Evolutionary conservation across 306 rosid genomes (phyloP), one percentile per base, ranked within the genome.

Genomic region (Vigna unguiculata): DNA sequence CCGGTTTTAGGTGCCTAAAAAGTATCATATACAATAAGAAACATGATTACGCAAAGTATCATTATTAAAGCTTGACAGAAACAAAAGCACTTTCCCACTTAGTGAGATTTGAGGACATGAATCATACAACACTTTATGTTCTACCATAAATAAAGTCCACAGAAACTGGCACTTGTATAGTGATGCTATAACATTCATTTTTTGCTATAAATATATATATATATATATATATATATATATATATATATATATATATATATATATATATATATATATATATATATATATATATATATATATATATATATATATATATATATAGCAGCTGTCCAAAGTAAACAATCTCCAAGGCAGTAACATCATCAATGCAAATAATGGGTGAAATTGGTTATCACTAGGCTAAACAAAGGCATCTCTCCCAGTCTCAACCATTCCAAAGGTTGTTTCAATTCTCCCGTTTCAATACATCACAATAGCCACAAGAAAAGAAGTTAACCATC

Each of bases 1-100:
- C 89, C 86, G 52, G 88, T 69, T 87, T 93, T 93, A 43, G 97
- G 97, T 54, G 96, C 97, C 97, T 93, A 71, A 48, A 46, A 66
- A 84, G 67, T 46, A 47, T 43, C 30, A 21, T 11, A 46, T 59
- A 46, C 21, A 52, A 78, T 36, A 58, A 78, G 71, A 67, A 45
- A 45, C 24, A 1, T 45, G 38, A 24, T 49, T 40, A 36, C 16
- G 41, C 40, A 41, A 38, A 57, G 15, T 16, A 55, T 55, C 49
- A 28, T 41, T 67, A 67, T 52, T 28, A 67, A 77, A 54, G 48
- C 59, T 43, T 6, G 55, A 66, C 2, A 12, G 13, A 8, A 62
- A 62, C 9, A 67, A 77, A 47, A 34, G 34, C 47, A 52, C 17
- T 20, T 65, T 41, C 34, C 19, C 36, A 41, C 34, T 66, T 7